phyloP scores from a whole-genome alignment of 345 rosid genomes.

The Conringia planisiliqua region DNA sequence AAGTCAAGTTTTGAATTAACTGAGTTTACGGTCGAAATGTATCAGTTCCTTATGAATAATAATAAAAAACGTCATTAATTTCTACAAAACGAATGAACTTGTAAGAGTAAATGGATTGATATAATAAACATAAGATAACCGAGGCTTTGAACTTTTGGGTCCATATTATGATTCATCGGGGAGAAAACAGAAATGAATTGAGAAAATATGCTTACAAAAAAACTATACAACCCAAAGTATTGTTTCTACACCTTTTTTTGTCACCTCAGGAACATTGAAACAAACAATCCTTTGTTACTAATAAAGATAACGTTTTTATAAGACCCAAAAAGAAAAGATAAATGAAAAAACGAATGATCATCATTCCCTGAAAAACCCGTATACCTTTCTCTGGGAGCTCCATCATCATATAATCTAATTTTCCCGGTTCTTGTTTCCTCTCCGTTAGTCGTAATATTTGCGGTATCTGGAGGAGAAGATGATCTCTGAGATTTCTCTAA shows the following conservation, averaged over 20 bases:
- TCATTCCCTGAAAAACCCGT: constrained; percentile 26
- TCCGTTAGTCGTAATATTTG: constrained; percentile 15
- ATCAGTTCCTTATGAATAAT: not conserved
- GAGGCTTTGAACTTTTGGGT: not conserved
- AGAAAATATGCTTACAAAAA: constrained; percentile 27
- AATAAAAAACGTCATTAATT: not conserved
- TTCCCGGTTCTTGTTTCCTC: not conserved
- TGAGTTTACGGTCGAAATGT: no score
- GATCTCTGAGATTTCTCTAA: constrained; percentile 26
- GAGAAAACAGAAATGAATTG: not conserved
- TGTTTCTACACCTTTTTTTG: constrained; percentile 25
- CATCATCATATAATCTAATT: constrained; percentile 16
- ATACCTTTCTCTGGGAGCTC: constrained; percentile 15
- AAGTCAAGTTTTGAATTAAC: no score
- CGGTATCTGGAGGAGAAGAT: constrained; percentile 31
- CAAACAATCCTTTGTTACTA: constrained; percentile 19
- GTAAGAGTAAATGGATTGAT: not conserved
- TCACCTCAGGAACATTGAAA: constrained; percentile 20
- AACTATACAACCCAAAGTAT: constrained; percentile 31
- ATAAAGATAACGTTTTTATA: not conserved
- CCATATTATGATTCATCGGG: not conserved
- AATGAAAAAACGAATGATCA: constrained; percentile 21
- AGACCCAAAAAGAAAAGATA: not conserved
- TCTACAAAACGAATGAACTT: not conserved
- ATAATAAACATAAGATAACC: not conserved